Conservation (phyloP, 768 basidiomycete species). For the Artomyces pyxidatus region DNA sequence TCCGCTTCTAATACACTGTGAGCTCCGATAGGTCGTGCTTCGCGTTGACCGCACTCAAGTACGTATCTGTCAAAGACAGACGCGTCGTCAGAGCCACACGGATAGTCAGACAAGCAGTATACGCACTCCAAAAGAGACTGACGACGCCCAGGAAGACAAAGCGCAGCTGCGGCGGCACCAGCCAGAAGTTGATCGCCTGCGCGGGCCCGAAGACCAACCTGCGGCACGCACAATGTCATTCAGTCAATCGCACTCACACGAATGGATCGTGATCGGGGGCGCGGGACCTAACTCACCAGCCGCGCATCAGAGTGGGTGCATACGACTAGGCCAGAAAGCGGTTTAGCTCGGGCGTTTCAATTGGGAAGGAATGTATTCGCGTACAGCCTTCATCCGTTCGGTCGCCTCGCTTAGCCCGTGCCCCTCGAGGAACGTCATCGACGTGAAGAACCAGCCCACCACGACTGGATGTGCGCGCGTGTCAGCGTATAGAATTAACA, state of each 20-base stretch:
- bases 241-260: too few species aligned
- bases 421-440: constrained; percentile 78
- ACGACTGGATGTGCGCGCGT: constrained; percentile 23
- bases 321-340: constrained; percentile 42
- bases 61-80: too few species aligned
- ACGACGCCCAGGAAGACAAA: constrained; percentile 70
- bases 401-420: constrained; percentile 46
- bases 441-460: constrained; percentile 55
- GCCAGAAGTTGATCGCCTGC: constrained; percentile 69
- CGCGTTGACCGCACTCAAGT: too few species aligned
- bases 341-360: neutral
- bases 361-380: constrained; percentile 1
- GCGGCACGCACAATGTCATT: constrained; percentile 1
- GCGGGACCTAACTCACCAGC: constrained; percentile 44
- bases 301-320: constrained; percentile 62
- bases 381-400: constrained; percentile 34
- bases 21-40: too few species aligned
- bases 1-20: too few species aligned
- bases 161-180: constrained; percentile 71
- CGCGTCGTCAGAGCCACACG: too few species aligned
- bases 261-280: too few species aligned
- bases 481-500: too few species aligned
- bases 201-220: constrained; percentile 73
- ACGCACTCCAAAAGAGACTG: constrained; percentile 78
- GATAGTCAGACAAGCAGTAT: too few species aligned